Percentiles rank a stretch among this genome's conserved stretches.
These are phyloP conservation scores for Toxoplasma gondii DNA, from an alignment of 169 alveolate species.

Conservation along the genomic window DNA sequence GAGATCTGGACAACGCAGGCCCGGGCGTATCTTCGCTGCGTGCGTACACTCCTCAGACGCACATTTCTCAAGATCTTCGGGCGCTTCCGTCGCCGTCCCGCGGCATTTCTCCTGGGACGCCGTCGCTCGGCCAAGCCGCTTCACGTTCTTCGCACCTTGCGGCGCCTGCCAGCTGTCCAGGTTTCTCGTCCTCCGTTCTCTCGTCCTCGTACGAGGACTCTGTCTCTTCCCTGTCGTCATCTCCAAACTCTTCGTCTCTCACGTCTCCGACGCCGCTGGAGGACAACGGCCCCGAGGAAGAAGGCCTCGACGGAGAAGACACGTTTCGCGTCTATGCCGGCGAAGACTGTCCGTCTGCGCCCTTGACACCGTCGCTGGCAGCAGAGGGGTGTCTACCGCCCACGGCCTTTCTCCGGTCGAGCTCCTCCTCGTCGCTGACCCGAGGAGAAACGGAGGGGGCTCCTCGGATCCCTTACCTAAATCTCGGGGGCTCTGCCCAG, in stretches of 20 bases:
- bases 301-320: background rate
- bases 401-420: background rate
- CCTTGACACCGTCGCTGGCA: background rate
- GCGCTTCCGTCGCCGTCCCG: background rate
- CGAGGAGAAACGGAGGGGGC: background rate
- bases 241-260: background rate
- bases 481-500: no score
- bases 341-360: background rate
- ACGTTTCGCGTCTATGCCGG: background rate
- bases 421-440: background rate
- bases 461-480: background rate
- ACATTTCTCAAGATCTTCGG: no score
- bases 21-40: no score
- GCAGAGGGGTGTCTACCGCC: background rate
- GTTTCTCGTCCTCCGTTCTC: background rate
- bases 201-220: background rate
- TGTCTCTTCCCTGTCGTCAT: background rate
- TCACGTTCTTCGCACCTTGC: background rate
- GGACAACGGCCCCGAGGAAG: background rate
- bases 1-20: no score
- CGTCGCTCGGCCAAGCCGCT: background rate
- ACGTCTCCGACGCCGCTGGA: background rate
- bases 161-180: background rate
- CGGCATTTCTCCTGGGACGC: background rate
- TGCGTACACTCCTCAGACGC: no score